A percentile compares a stretch with the other conserved stretches of the same genome.
Conservation (phyloP, 192 early-diverging fungal species). For the Coemansia asiatica region DNA sequence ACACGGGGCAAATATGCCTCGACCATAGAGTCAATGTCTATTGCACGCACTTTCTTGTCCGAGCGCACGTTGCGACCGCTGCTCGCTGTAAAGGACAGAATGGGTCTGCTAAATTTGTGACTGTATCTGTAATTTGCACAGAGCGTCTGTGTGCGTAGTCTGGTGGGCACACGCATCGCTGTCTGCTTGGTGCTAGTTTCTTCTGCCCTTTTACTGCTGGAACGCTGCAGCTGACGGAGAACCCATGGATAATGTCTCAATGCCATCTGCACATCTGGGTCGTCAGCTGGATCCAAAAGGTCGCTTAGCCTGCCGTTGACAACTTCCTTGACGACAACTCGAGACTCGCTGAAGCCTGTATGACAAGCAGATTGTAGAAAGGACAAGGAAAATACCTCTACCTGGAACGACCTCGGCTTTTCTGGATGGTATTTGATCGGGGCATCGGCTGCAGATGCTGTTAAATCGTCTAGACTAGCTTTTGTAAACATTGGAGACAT, state of each 20-base stretch:
- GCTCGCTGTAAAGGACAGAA: slow-evolving; percentile 33
- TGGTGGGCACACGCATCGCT: slow-evolving; percentile 15
- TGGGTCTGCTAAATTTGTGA: slow-evolving; percentile 7
- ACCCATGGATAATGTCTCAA: slow-evolving; percentile 14
- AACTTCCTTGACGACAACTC: slow-evolving; percentile 27
- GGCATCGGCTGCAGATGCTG: no score
- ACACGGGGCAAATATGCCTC: slow-evolving; percentile 33
- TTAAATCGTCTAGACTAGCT: no score
- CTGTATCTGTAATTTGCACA: no score
- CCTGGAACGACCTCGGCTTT: slow-evolving; percentile 19
- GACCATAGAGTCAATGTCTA: slow-evolving; percentile 40
- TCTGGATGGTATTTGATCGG: not conserved
- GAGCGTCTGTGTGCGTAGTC: not conserved
- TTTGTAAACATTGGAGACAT: slow-evolving; percentile 28
- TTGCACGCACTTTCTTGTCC: slow-evolving; percentile 15
- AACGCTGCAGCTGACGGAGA: not conserved
- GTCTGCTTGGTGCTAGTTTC: slow-evolving; percentile 4
- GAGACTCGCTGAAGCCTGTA: no score
- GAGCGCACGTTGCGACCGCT: not conserved
- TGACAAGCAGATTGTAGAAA: no score
- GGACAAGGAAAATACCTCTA: slow-evolving; percentile 34
- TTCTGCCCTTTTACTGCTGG: slow-evolving; percentile 1
- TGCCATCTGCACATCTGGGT: slow-evolving; percentile 5
- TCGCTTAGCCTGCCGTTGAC: slow-evolving; percentile 3
- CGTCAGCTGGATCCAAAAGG: not conserved